A percentile compares a stretch with the other conserved stretches of the same genome.
Conservation (phyloP, 108 stramenopile genomes). For the Pelagomonas calceolata region DNA sequence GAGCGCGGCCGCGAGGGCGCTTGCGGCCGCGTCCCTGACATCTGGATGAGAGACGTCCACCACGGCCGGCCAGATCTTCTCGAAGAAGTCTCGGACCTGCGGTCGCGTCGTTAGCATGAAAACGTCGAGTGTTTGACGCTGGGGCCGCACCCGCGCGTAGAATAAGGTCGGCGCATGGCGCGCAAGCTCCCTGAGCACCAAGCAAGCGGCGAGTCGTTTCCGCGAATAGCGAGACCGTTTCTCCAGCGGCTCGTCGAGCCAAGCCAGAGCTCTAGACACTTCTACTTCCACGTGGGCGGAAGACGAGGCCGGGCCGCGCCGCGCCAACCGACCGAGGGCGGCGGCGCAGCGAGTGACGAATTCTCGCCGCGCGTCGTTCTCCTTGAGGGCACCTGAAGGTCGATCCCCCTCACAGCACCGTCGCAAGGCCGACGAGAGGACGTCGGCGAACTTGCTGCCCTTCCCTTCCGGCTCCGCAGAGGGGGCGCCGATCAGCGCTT, state of each 20-base stretch:
- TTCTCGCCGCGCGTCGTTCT: conserved; percentile 57
- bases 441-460: conserved; percentile 77
- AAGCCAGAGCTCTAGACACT: conserved; percentile 74
- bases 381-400: conserved; percentile 18
- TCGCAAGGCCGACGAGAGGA: conserved; percentile 51
- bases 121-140: too few species aligned
- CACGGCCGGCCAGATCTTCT: conserved; percentile 66
- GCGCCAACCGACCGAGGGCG: conserved; percentile 81
- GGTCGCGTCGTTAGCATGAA: conserved; percentile 34
- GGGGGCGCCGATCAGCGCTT: conserved; percentile 57
- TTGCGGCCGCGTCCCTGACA: conserved; percentile 78
- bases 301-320: conserved; percentile 48
- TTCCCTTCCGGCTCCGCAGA: conserved; percentile 73
- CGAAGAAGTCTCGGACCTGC: conserved; percentile 81
- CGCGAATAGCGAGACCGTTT: too few species aligned
- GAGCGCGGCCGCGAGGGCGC: conserved; percentile 60
- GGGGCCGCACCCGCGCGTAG: conserved; percentile 35
- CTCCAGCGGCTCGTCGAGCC: conserved; percentile 41
- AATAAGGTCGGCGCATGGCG: conserved; percentile 78
- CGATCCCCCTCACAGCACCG: conserved; percentile 2
- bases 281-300: conserved; percentile 82
- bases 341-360: conserved; percentile 64
- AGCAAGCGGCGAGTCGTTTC: conserved; percentile 68
- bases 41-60: conserved; percentile 60
- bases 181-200: conserved; percentile 74